phyloP scores from a whole-genome alignment of 2,329 filamentous ascomycete genomes.

The Tolypocladium pustulatum region DNA sequence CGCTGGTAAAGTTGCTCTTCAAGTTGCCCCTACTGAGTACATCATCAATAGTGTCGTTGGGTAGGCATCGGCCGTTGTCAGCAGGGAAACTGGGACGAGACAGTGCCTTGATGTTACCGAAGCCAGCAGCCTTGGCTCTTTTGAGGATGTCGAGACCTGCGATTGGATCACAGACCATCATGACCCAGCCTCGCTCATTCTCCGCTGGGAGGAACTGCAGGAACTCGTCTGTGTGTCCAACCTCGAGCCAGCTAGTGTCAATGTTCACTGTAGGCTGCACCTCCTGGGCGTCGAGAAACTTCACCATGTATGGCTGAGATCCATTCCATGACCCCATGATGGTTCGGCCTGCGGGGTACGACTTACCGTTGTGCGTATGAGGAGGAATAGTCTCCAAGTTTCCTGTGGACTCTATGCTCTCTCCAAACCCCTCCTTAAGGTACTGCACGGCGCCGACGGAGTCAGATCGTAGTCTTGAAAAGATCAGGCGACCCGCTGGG shows the following conservation, averaged over 20 bases:
- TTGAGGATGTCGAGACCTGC: slow-evolving; percentile 14
- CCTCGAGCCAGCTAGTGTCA: slow-evolving; percentile 13
- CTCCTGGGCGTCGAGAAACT: slow-evolving; percentile 20
- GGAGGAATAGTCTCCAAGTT: slow-evolving; percentile 29
- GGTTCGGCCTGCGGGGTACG: slow-evolving; percentile 11
- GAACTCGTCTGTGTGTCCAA: slow-evolving; percentile 17
- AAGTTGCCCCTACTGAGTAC: neutral
- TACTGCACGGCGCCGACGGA: slow-evolving; percentile 21
- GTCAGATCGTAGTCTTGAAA: slow-evolving; percentile 17
- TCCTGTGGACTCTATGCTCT: slow-evolving; percentile 12
- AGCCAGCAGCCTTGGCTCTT: slow-evolving; percentile 9
- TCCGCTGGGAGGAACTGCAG: slow-evolving; percentile 16
- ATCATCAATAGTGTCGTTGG: neutral
- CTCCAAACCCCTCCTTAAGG: neutral
- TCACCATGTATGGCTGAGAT: slow-evolving; percentile 9
- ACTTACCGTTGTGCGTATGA: slow-evolving; percentile 8
- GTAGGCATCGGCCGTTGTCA: neutral
- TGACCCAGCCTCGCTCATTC: slow-evolving; percentile 14
- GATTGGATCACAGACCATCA: slow-evolving; percentile 11
- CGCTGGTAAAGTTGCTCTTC: neutral
- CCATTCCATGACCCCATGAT: slow-evolving; percentile 7
- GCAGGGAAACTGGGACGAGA: neutral
- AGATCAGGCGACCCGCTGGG: slow-evolving; percentile 18
- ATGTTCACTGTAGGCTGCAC: slow-evolving; percentile 22
- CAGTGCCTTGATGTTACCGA: slow-evolving; percentile 8